These are phyloP conservation scores for Imleria badia DNA, from an alignment of 768 basidiomycete genomes.

Conservation along the genomic window DNA sequence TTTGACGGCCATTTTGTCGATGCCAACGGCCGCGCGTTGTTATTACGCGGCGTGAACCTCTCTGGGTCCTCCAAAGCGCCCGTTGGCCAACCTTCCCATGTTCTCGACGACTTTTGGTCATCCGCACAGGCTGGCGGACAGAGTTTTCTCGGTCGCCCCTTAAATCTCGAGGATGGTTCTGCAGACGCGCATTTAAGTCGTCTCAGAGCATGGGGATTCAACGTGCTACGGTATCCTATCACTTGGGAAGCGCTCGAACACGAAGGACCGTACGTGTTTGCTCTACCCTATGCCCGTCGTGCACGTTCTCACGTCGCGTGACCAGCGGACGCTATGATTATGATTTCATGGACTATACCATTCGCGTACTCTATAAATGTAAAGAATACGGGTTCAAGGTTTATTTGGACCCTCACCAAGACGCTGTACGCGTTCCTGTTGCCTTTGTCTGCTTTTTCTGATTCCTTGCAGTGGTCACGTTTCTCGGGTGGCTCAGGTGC, in stretches of 20 bases:
- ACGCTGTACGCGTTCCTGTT: slow-evolving; percentile 60
- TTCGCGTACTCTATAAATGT: slow-evolving; percentile 85
- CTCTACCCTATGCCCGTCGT: not conserved
- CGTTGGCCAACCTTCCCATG: slow-evolving; percentile 61
- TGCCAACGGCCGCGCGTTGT: slow-evolving; percentile 66
- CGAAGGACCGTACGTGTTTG: slow-evolving; percentile 81
- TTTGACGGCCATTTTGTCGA: slow-evolving; percentile 71
- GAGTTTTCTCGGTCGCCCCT: slow-evolving; percentile 73
- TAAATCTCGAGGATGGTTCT: slow-evolving; percentile 81
- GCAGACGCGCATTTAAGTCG: slow-evolving; percentile 85
- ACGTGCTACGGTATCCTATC: slow-evolving; percentile 76
- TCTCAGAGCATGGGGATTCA: slow-evolving; percentile 94
- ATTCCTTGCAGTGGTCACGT: slow-evolving; percentile 75
- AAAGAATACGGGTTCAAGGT: slow-evolving; percentile 90
- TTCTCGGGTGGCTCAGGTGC: slow-evolving; percentile 95
- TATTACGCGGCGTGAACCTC: slow-evolving; percentile 94
- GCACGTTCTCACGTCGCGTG: not conserved
- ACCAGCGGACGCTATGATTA: slow-evolving; percentile 84
- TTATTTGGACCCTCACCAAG: slow-evolving; percentile 96
- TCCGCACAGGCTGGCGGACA: slow-evolving; percentile 65
- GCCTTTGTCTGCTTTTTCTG: not conserved
- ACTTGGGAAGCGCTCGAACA: slow-evolving; percentile 96
- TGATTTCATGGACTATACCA: slow-evolving; percentile 89
- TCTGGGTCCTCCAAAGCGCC: slow-evolving; percentile 89
- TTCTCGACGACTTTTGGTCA: slow-evolving; percentile 81